Base-by-base conservation (phyloP, 805 yeast species). In the Danielia reshetovae region DNA sequence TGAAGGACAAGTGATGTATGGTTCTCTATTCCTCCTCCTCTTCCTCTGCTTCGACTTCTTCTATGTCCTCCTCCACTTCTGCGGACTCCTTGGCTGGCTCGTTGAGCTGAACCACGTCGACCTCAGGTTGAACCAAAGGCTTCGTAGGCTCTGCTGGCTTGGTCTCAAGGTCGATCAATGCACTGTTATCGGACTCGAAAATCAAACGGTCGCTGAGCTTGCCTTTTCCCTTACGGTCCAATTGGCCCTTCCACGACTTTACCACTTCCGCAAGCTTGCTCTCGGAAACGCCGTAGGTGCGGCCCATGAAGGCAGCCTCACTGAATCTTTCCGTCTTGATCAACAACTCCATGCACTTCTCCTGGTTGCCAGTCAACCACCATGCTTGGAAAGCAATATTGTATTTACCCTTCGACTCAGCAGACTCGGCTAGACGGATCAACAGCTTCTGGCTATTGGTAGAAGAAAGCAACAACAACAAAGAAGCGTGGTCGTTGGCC, bases 361-460 rank as follows among this genome's bases (percentile, higher is more conserved):
- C 62, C 24, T 77, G 68, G 54, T 87, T 84, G 25, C 95, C 90
- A 21, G 81, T 75, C 35, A 79, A 68, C 97, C 97, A 93, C 58
- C 79, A 79, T 9, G 96, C 83, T 55, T 85, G 87, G 69, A 88
- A 93, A 17, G 97, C 95, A 38, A 89, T 68, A 59, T 93, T 93
- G 61, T 79, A 85, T 56, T 82, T 82, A 31, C 97, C 97, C 29
- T 67, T 72, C n/a, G 57, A 64, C 48, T 74, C 78, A 31, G 96
- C 89, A 30, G 65, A 61, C 36, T 69, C 67, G 5, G 93, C 95
- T 24, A 90, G 70, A 36, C 68, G 64, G 14, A 64, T 57, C 43
- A 93, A 73, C 25, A 77, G 82, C 7, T 60, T 62, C 48, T 67
- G 68, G 58, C 86, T 72, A 55, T 86, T 89, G 31, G 89, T 73